Base-by-base conservation (phyloP, 257 asterid species). In the Solanum chiquidenum region DNA sequence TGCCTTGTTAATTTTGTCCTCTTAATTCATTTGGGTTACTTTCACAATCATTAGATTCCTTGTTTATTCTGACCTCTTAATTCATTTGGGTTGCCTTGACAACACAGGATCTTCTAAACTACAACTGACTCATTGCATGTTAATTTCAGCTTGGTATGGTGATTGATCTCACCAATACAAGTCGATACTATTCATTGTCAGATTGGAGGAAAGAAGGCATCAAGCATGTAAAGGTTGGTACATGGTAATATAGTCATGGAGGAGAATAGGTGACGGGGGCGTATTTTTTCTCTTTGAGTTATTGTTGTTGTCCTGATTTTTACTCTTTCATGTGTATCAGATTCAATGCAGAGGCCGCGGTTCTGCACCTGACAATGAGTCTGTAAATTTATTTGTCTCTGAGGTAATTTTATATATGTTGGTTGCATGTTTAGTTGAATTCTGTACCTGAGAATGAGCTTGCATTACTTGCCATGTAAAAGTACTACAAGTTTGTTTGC, bases 271-370 rank as follows among this genome's bases (percentile, higher is more conserved):
- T 42, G 64, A 35, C 1, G 38, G 64, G 84, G 64, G 7, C 29
- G 5, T 42, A 25, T 4, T 42, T 40, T 40, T 69, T 25, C 37
- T 40, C 44, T 69, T 18, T 66, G 49, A 71, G 40, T 46, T 20
- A 71, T 35, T 37, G 71, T 60, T 64, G 33, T 74, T 38, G 29
- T 85, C 74, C 83, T 37, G 69, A 72, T 68, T 72, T 46, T 85
- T 44, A 8, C 68, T 9, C 71, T 88, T 69, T 89, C 44, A 86
- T 85, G 72, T 87, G 83, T 87, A 89, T 88, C 89, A 97, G 99
- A 95, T 97, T 92, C 94, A 95, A 68, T 97, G 99, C 94, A 96
- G 91, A 93, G 99, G 99, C 79, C 99, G 98, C 84, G 98, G 95
- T 94, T 94, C 99, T 80, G 98, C 94, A 83, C 99, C 99, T 21